Conservation (phyloP, 1,284 basidiomycete species). For the Ganoderma resinaceum region DNA sequence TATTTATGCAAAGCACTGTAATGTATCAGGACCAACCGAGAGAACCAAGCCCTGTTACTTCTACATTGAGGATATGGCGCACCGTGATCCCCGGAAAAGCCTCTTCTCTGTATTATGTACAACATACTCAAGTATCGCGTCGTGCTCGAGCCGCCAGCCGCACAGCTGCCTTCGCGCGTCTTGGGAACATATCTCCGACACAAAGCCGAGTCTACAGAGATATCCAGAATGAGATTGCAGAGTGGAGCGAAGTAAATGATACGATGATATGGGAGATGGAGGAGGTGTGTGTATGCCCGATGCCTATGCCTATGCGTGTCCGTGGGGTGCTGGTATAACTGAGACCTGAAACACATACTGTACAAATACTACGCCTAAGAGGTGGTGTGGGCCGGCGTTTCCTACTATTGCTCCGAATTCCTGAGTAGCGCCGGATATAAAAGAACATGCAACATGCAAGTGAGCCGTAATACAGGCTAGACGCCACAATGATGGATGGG, state of each 20-base stretch:
- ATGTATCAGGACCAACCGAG: not conserved
- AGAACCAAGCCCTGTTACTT: slow-evolving; percentile 16
- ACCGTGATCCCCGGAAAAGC: slow-evolving; percentile 12
- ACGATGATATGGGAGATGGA: not conserved
- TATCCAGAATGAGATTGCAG: not conserved
- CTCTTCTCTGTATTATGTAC: not conserved
- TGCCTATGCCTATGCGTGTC: slow-evolving; percentile 5
- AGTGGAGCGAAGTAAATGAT: not conserved
- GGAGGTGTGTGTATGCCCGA: not conserved
- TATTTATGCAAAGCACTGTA: no score
- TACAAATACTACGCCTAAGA: not conserved
- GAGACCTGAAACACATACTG: not conserved
- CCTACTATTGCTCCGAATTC: not conserved
- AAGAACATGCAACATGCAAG: slow-evolving; percentile 3
- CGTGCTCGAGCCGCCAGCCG: not conserved
- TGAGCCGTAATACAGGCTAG: not conserved
- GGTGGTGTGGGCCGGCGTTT: no score
- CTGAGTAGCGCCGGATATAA: not conserved
- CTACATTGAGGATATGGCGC: slow-evolving; percentile 21
- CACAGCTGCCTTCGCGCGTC: not conserved
- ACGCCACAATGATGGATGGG: slow-evolving; percentile 1
- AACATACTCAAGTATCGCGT: not conserved
- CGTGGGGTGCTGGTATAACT: slow-evolving; percentile 2
- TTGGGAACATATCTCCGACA: not conserved
- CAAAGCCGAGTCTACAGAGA: not conserved